Percentiles rank a stretch among this genome's conserved stretches.
These are phyloP conservation scores for Blumeriella jaapii DNA, from an alignment of 2,329 filamentous ascomycete species.

Conservation along the genomic window DNA sequence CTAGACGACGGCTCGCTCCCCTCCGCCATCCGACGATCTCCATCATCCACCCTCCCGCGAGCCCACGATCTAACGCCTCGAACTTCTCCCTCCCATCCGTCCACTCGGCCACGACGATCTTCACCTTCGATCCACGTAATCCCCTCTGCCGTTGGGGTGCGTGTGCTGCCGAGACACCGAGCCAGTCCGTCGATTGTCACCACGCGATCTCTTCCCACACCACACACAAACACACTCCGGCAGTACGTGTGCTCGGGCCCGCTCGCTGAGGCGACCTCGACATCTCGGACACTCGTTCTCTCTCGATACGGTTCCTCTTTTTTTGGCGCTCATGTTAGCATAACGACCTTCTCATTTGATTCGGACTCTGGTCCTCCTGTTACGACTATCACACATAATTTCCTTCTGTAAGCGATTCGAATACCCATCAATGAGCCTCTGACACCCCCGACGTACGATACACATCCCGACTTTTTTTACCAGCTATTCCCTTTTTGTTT, in stretches of 20 bases:
- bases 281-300: conserved; percentile 24
- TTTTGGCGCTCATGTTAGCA: conserved; percentile 27
- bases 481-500: conserved; percentile 23
- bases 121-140: too few species aligned
- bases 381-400: conserved; percentile 34
- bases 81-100: too few species aligned
- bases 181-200: conserved; percentile 7
- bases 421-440: conserved; percentile 32
- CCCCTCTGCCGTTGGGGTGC: too few species aligned
- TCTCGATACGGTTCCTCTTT: too few species aligned
- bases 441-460: conserved; percentile 29
- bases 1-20: conserved; percentile 25
- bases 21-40: conserved; percentile 1
- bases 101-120: too few species aligned
- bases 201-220: conserved; percentile 14
- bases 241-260: conserved; percentile 19
- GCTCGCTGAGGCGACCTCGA: conserved; percentile 14
- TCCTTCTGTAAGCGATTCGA: conserved; percentile 40
- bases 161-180: conserved; percentile 11
- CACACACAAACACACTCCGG: conserved; percentile 7
- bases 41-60: conserved; percentile 8
- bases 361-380: conserved; percentile 25
- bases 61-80: too few species aligned
- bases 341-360: conserved; percentile 28
- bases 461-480: conserved; percentile 26